Base-by-base conservation (phyloP, 306 rosid species). In the Arachis stenosperma region DNA sequence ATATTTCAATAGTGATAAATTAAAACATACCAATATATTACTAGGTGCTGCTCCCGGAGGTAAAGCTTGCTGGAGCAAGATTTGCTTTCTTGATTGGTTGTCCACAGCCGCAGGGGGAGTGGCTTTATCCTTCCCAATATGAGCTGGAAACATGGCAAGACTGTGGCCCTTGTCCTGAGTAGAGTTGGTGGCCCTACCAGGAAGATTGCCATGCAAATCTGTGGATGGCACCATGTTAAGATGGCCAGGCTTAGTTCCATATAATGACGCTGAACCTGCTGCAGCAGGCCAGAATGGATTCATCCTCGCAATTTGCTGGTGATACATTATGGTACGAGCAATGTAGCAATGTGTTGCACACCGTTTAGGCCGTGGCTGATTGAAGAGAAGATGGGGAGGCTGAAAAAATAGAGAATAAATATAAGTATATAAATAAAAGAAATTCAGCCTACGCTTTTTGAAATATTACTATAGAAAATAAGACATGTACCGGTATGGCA, bases 341-440 rank as follows among this genome's bases (percentile, higher is more conserved):
- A 95, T 82, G 90, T 92, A 86, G 86, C 79, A 92, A 77, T 95
- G 99, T 17, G 99, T 95, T 27, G 97, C 93, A 63, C 99, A 95
- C 75, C 91, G 84, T 84, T 92, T 91, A 0, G 90, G 98, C 78
- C 97, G 87, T 29, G 98, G 93, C 72, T 92, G 99, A 40, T 82
- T 84, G 29, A 92, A 87, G 47, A 90, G 85, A 42, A 86, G 85
- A 46, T 89, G 89, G 0, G 91, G 91, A 2, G 93, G 89, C 99
- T 92, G 92, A 7, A 62, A 39, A 71, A 69, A 6, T 9, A 56
- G 44, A 33, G 6, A 39, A 3, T 2, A 9, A 50, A 9, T 10
- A 50, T 5, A 39, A 46, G 1, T 8, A 9, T 3, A 46, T 2
- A 3, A 46, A 42, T 6, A 8, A 0, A 46, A 46, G 8, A 46